Evolutionary conservation across 306 rosid species (phyloP).

Genomic region (Trifolium subterraneum): DNA sequence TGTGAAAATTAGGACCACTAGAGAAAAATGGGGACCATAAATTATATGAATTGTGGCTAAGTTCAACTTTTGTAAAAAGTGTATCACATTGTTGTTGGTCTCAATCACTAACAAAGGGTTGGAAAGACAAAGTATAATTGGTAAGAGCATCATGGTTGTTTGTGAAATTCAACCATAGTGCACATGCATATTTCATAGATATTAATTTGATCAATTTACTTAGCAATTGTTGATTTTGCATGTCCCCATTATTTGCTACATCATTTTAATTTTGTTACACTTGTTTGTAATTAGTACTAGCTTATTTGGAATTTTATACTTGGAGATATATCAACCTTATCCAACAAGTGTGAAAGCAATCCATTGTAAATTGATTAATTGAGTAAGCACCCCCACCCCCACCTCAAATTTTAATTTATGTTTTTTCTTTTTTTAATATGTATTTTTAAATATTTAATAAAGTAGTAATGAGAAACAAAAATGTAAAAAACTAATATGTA

Average conservation of each 20-base stretch:
- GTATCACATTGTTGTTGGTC: constrained; percentile 54
- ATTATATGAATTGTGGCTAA: constrained; percentile 47
- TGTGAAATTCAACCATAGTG: constrained; percentile 47
- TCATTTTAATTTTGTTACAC: neutral
- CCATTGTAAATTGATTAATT: neutral
- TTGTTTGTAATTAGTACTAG: neutral
- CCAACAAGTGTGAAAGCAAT: constrained; percentile 35
- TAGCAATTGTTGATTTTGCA: constrained; percentile 6
- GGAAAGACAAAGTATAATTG: constrained; percentile 50
- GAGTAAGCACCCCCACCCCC: neutral
- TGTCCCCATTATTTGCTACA: constrained; percentile 33
- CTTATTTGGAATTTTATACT: constrained; percentile 16
- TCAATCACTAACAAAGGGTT: constrained; percentile 53
- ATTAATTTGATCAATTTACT: neutral
- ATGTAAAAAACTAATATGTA: too few species aligned
- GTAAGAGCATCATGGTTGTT: constrained; percentile 52
- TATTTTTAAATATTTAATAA: too few species aligned
- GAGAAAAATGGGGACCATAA: constrained; percentile 48
- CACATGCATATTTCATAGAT: constrained; percentile 46
- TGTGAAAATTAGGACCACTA: constrained; percentile 55
- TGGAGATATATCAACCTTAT: constrained; percentile 33
- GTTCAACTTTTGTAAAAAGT: constrained; percentile 63
- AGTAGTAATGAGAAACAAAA: too few species aligned
- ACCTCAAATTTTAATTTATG: too few species aligned
- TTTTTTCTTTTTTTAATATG: too few species aligned